These are phyloP conservation scores for Leptodermis oblonga DNA, from an alignment of 257 asterid species.

Conservation along the genomic window DNA sequence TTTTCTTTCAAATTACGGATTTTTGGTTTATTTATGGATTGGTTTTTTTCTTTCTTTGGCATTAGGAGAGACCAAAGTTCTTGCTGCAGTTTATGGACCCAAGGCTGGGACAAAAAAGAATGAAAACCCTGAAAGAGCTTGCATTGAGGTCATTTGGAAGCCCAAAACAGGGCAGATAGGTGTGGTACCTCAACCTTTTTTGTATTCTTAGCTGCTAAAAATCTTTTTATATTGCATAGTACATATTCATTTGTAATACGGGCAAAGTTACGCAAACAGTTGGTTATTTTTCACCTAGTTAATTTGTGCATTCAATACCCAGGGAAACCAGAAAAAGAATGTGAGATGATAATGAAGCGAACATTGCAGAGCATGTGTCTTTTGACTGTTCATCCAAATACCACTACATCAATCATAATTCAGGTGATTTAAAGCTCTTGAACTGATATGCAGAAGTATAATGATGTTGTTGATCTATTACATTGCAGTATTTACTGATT, in stretches of 20 bases:
- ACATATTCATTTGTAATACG: background rate
- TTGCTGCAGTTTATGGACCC: conserved; percentile 96
- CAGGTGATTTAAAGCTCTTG: conserved; percentile 45
- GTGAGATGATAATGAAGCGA: conserved; percentile 89
- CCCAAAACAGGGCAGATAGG: conserved; percentile 84
- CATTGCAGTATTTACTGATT: background rate
- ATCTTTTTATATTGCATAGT: background rate
- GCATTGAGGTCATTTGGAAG: conserved; percentile 88
- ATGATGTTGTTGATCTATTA: background rate
- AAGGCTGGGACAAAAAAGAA: conserved; percentile 91
- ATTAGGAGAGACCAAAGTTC: conserved; percentile 82
- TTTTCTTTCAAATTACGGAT: background rate
- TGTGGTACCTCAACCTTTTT: conserved; percentile 22
- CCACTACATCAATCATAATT: conserved; percentile 75
- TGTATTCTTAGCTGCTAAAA: background rate
- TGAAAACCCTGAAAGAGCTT: conserved; percentile 93
- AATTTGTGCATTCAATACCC: conserved; percentile 13
- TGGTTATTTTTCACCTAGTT: background rate
- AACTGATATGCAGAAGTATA: background rate
- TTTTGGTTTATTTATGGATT: background rate
- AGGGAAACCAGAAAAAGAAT: conserved; percentile 86
- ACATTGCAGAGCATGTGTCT: conserved; percentile 77
- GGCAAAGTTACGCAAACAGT: background rate
- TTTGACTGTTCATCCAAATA: conserved; percentile 79
- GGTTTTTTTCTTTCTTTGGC: conserved; percentile 9